A percentile compares a stretch with the other conserved stretches of the same genome.
Evolutionary conservation across 805 yeast genomes (phyloP).

Genomic region (Nakazawaea siamensis): DNA sequence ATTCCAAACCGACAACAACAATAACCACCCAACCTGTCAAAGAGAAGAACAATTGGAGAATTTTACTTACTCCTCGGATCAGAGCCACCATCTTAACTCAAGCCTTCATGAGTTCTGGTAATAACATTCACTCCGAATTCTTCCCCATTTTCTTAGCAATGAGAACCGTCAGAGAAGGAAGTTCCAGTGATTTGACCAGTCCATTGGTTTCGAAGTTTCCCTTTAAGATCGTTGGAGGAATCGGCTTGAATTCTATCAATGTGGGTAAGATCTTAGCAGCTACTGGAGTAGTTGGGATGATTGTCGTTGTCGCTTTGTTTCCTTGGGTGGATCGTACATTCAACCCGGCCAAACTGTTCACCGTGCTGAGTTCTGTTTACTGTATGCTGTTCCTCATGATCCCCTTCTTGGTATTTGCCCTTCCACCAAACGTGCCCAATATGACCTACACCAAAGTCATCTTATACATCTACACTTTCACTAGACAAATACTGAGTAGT

Average conservation of each 20-base stretch:
- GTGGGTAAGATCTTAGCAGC: slow-evolving; percentile 43
- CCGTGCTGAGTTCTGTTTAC: slow-evolving; percentile 29
- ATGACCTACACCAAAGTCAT: slow-evolving; percentile 13
- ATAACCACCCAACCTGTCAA: no score
- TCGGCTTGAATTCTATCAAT: slow-evolving; percentile 34
- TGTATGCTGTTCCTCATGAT: slow-evolving; percentile 36
- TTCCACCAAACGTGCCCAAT: slow-evolving; percentile 19
- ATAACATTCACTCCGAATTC: slow-evolving; percentile 41
- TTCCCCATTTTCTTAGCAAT: slow-evolving; percentile 45
- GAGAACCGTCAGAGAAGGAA: slow-evolving; percentile 14
- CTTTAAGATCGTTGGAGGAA: slow-evolving; percentile 40
- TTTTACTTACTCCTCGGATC: no score
- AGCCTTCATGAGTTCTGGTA: slow-evolving; percentile 34
- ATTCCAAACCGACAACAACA: no score
- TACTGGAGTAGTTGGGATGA: slow-evolving; percentile 45
- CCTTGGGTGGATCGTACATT: slow-evolving; percentile 41
- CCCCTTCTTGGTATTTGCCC: slow-evolving; percentile 40
- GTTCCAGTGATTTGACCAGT: background rate
- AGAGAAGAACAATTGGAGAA: no score
- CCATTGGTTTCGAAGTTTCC: slow-evolving; percentile 33
- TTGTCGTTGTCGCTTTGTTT: slow-evolving; percentile 38
- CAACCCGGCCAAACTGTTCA: slow-evolving; percentile 35
- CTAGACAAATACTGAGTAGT: slow-evolving; percentile 33
- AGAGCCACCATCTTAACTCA: no score
- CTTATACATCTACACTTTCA: slow-evolving; percentile 25